Base-by-base conservation (phyloP, 78 protist genomes). In the Dictyostelium capitatum region DNA sequence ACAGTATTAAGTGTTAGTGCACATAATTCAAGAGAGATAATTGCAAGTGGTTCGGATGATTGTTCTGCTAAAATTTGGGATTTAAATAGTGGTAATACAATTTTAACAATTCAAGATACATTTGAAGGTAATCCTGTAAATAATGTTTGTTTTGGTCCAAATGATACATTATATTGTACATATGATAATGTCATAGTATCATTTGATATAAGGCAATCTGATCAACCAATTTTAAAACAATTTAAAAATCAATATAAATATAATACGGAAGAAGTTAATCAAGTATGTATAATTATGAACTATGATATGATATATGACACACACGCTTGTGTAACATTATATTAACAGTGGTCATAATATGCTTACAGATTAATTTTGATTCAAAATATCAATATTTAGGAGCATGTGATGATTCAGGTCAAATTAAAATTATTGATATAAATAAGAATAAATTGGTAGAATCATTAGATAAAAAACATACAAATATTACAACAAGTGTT, bases 321-420 rank as follows among this genome's bases (percentile, higher is more conserved):
- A 53, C 11, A 53, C 57, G 11, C 57, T 12, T 53, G 11, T 11
- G 11, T 53, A 53, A 8, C 10, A 14, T 51, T 51, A 51, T 51
- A 14, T 51, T 51, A 51, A 51, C 15, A 51, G n/a, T n/a, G n/a
- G n/a, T n/a, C 10, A 51, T 51, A 37, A 3, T 37, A 37, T 51
- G 3, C 3, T 1, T 51, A 46, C 3, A 84, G 82, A 23, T 84
- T 23, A 30, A 19, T 25, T 87, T 87, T 77, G 92, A 87, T 87
- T 54, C 75, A 19, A 87, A 77, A 32, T 87, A 62, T 77, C 92
- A 77, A 73, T 73, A 81, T 57, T 59, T 91, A 32, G 90, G 79
- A 67, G 81, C 89, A 46, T 67, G 95, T 73, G 95, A 91, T 78
- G 90, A 91, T 43, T 78, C 89, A 15, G 95, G 95, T 64, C 83